These are phyloP conservation scores for Xylariomycetidae sp. DNA, from an alignment of 2,329 filamentous ascomycete genomes.

Conservation along the genomic window DNA sequence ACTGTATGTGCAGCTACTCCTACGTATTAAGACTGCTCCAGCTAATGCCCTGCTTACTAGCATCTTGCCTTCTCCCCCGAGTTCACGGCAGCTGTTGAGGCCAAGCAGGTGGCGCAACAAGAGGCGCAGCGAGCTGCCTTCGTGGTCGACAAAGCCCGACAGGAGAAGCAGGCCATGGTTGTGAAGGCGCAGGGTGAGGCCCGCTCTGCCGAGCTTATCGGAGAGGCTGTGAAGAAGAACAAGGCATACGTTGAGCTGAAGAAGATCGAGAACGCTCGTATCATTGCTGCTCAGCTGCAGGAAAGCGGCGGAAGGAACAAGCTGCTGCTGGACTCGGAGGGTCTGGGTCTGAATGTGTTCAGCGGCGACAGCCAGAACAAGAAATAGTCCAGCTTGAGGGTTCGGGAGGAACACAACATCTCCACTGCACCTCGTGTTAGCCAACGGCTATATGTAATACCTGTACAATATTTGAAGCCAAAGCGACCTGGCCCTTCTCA, in stretches of 20 bases:
- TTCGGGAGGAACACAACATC: conserved; percentile 20
- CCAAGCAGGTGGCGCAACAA: conserved; percentile 74
- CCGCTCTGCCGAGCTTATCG: conserved; percentile 93
- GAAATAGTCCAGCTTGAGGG: conserved; percentile 33
- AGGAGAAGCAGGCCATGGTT: conserved; percentile 99
- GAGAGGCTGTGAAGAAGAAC: conserved; percentile 99
- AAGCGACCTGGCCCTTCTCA: background rate
- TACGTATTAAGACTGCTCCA: background rate
- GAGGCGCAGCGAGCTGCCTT: conserved; percentile 96
- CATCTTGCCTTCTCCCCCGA: conserved; percentile 69
- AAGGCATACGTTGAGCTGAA: conserved; percentile 94
- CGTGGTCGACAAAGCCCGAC: conserved; percentile 95
- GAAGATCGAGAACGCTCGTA: conserved; percentile 93
- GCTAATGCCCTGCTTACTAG: conserved; percentile 32
- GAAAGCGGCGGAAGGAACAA: conserved; percentile 85
- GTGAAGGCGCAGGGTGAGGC: conserved; percentile 99
- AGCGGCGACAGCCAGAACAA: conserved; percentile 38
- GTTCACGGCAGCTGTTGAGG: conserved; percentile 67
- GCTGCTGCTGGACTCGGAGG: conserved; percentile 85
- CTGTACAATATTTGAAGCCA: conserved; percentile 27
- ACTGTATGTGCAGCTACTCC: conserved; percentile 55
- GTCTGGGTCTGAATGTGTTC: conserved; percentile 83
- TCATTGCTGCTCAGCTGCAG: conserved; percentile 83
- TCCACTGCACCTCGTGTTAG: conserved; percentile 30
- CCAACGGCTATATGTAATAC: conserved; percentile 19